Base-by-base conservation (phyloP, 495 filamentous ascomycete species). In the Aspergillus biplanus region DNA sequence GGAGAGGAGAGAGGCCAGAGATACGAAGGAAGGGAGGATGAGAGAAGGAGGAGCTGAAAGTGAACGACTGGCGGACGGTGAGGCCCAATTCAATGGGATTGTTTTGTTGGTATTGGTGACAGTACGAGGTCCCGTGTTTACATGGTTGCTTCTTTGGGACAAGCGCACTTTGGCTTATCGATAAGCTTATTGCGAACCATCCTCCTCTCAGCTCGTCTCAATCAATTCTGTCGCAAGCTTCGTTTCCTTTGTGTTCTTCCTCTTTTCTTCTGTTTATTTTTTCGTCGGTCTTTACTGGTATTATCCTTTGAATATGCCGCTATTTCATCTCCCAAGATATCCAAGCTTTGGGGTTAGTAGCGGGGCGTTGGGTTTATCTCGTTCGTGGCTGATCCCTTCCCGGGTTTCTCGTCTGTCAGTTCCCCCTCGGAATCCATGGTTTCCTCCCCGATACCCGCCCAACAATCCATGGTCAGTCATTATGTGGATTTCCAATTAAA, bases 101-200 rank as follows among this genome's bases (percentile, higher is more conserved):
- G 67, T 73, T 69, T 74, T 67, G 70, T 27, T 27, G 21, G 21
- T 27, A 27, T 27, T 27, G 21, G 21, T 27, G 21, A 27, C 21
- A 39, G 37, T 59, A 33, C 52, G 11, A 50, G 21, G 42, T 54
- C 61, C 61, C 44, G 70, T 78, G 77, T 79, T 80, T 80, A 78
- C 75, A 66, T 75, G 71, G 62, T 69, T 58, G n/a, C 74, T 68
- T 42, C 27, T 73, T 76, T 49, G 47, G 76, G 77, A 58, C 67
- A 77, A 80, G 77, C 58, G 72, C 61, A 52, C 33, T 9, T 33
- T 18, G 33, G 8, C 68, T 77, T 80, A 80, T 80, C 78, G 78
- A 80, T 80, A 80, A 80, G 78, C 76, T 80, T 78, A 78, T 73
- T 73, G 61, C 54, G 50, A 39, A 64, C 59, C 32, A 59, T 52